Base-by-base conservation (phyloP, 1,284 basidiomycete genomes). In the Tetrapyrgos nigripes region DNA sequence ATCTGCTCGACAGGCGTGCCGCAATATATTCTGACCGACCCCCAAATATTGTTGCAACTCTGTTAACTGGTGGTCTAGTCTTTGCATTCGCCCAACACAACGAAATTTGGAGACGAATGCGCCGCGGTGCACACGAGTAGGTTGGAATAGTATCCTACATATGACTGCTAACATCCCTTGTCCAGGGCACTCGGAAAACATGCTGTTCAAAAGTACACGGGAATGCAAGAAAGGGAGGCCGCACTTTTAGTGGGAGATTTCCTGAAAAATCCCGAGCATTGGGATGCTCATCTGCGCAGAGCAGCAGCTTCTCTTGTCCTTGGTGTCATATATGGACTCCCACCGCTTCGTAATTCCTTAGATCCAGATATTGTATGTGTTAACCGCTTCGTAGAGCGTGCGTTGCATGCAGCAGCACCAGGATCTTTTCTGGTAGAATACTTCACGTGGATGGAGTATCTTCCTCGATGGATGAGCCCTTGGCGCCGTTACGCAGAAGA, bases 401-500 rank as follows among this genome's bases (percentile, higher is more conserved):
- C 59, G 3, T 46, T 64, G 10, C 46, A 35, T 31, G 60, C 62
- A 13, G 63, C 60, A 17, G 57, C 54, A 14, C 65, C 63, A 10
- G 65, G 65, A 3, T 58, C 65, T 9, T 57, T 57, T 31, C 48
- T 60, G 5, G 64, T 65, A 10, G 59, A 60, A 23, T 60, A 37
- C 10, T 60, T 60, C 44, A 35, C 59, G 10, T 60, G 59, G 59
- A 59, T 65, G 60, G 43, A 49, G 21, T 50, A 62, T 24, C 46
- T 65, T 27, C 64, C 64, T 5, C 27, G 33, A 19, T 55, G 58
- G 53, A 64, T 64, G 60, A 59, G 55, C 23, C 29, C 46, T 14
- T 64, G 62, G 62, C 52, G 57, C 29, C 57, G 57, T 5, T 59
- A 62, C 44, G 62, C 60, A 9, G 62, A 64, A 52, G 54, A 53